These are phyloP conservation scores for Plicaturopsis crispa DNA, from an alignment of 768 basidiomycete genomes.

Conservation along the genomic window DNA sequence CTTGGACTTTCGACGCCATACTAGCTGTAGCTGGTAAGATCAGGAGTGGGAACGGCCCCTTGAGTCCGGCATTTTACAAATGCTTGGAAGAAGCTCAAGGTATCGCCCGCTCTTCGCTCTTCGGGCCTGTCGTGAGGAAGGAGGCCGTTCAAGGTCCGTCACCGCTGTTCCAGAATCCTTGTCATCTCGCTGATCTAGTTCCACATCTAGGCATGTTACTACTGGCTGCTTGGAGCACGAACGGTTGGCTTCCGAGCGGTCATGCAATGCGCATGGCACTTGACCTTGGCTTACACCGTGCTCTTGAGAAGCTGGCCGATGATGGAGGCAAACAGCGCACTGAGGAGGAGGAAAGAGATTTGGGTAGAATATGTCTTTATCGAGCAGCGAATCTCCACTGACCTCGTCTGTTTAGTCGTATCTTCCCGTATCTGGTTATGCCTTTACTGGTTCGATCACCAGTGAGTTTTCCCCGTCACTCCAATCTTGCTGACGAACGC, in stretches of 20 bases:
- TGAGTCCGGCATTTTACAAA: conserved; percentile 81
- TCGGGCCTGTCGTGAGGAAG: conserved; percentile 89
- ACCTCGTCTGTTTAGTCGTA: conserved; percentile 46
- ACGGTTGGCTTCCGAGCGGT: conserved; percentile 91
- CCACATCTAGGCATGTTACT: conserved; percentile 81
- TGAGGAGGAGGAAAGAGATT: conserved; percentile 81
- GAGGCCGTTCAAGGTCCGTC: conserved; percentile 85
- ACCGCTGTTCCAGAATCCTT: not conserved
- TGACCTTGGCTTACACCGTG: conserved; percentile 88
- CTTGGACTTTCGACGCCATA: conserved; percentile 94
- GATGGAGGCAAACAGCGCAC: conserved; percentile 52
- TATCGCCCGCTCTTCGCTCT: conserved; percentile 88
- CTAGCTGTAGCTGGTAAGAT: conserved; percentile 91
- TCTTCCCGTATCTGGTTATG: conserved; percentile 93
- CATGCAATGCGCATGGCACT: conserved; percentile 96
- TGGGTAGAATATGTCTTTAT: conserved; percentile 41
- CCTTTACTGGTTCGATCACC: conserved; percentile 94
- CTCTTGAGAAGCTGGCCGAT: conserved; percentile 85
- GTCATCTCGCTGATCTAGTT: no score
- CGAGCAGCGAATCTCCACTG: conserved; percentile 1
- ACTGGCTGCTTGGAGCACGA: conserved; percentile 88
- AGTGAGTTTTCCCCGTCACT: no score
- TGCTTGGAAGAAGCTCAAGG: conserved; percentile 94
- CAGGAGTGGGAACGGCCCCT: conserved; percentile 81
- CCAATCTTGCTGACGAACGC: no score